Evolutionary conservation across 345 rosid species (phyloP), one percentile per base, ranked within the genome.

Genomic region (Brassica juncea): DNA sequence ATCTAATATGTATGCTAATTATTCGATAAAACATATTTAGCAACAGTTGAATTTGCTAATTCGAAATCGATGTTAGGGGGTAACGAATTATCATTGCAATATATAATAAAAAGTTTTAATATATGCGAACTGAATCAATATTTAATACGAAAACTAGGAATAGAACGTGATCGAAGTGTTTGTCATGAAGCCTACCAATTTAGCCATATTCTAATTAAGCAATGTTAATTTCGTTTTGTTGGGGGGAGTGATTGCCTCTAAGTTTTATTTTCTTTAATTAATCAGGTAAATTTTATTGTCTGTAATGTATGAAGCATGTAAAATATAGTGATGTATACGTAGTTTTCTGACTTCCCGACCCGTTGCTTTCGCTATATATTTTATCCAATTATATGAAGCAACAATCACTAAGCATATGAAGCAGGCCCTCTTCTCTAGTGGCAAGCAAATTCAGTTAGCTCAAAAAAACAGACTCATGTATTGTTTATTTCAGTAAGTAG

Each of bases 341-440:
- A 39, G 79, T 68, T 27, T 25, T 58, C 23, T 57, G 58, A 10
- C 23, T 34, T 66, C 32, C 62, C 31, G 12, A 15, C 27, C 69
- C 10, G 37, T 58, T 59, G 23, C 23, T 25, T 11, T 39, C 31
- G 30, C 23, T 68, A 27, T 34, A 30, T 69, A 42, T 12, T 19
- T 30, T 58, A 16, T 44, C 25, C 28, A 30, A 4, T 8, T 14
- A 39, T 54, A 44, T 15, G 9, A 10, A 37, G 60, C 27, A 60
- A n/a, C 25, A 71, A 47, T 9, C 55, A 34, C 72, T 54, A 55
- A 28, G 57, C 78, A 57, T 65, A 57, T 66, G 78, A 75, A 66
- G 55, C 78, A 75, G 19, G 78, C 34, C 57, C 57, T 75, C 72
- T 6, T 75, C 64, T 54, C 72, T 55, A 54, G 42, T 55, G 58